Percentiles rank a stretch among this genome's conserved stretches.
Evolutionary conservation across 768 basidiomycete species (phyloP).

Genomic region (Saitozyma sp.): DNA sequence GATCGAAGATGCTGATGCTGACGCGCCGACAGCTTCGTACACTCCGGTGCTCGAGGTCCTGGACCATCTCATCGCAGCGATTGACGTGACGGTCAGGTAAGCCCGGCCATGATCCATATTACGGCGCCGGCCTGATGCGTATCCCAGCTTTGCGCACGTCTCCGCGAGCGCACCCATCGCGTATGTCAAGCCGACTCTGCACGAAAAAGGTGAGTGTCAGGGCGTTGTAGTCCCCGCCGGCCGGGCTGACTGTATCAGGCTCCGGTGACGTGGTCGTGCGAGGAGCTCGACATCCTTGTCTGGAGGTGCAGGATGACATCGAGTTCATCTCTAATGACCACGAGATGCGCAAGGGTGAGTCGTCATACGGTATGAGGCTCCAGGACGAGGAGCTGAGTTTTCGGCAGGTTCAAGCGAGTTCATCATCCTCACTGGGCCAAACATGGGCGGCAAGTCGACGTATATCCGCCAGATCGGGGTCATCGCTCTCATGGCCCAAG

Average conservation of each 20-base stretch:
- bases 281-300: conserved; percentile 90
- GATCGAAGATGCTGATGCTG: not conserved
- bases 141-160: conserved; percentile 72
- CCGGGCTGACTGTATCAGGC: conserved; percentile 57
- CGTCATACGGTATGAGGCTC: not conserved
- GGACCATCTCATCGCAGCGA: conserved; percentile 78
- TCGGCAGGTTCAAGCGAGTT: conserved; percentile 79
- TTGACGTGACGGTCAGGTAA: conserved; percentile 88
- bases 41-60: conserved; percentile 80
- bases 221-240: not conserved
- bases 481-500: conserved; percentile 94
- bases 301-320: conserved; percentile 94
- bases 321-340: conserved; percentile 95
- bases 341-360: conserved; percentile 81
- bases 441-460: conserved; percentile 98
- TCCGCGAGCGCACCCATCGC: conserved; percentile 80
- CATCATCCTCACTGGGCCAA: conserved; percentile 95
- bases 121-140: not conserved
- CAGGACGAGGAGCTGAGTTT: conserved; percentile 4
- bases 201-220: conserved; percentile 65
- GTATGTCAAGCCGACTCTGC: conserved; percentile 80
- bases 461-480: conserved; percentile 92
- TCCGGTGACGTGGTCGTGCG: conserved; percentile 74
- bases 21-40: conserved; percentile 71
- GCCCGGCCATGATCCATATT: conserved; percentile 7